Evolutionary conservation across 495 filamentous ascomycete genomes (phyloP).

Genomic region (Glonium stellatum): DNA sequence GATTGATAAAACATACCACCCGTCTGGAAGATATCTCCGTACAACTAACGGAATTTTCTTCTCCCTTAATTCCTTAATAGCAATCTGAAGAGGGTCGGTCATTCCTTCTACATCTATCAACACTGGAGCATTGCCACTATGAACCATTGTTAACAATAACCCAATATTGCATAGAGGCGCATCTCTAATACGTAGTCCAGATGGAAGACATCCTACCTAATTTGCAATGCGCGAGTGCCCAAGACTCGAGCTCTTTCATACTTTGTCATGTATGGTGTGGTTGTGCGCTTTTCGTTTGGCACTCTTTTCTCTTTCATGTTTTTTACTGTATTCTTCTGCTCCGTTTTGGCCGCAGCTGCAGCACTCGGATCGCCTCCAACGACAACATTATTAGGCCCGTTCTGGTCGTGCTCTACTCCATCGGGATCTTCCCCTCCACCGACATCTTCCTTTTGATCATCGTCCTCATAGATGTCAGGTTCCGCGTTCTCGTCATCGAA

Average conservation of each 20-base stretch:
- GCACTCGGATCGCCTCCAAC: slow-evolving; percentile 69
- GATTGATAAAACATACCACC: slow-evolving; percentile 62
- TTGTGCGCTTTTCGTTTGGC: slow-evolving; percentile 76
- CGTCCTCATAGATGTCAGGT: slow-evolving; percentile 46
- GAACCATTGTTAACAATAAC: slow-evolving; percentile 11
- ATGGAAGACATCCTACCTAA: slow-evolving; percentile 59
- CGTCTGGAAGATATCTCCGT: slow-evolving; percentile 89
- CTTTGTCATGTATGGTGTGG: slow-evolving; percentile 99
- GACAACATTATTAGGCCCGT: slow-evolving; percentile 48
- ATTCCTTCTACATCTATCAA: slow-evolving; percentile 95
- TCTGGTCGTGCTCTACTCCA: slow-evolving; percentile 42
- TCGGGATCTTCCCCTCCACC: slow-evolving; percentile 53
- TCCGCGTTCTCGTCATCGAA: slow-evolving; percentile 56
- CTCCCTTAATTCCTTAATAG: slow-evolving; percentile 91
- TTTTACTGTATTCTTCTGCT: slow-evolving; percentile 44
- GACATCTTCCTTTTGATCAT: slow-evolving; percentile 34
- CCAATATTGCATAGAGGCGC: slow-evolving; percentile 13
- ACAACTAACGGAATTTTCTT: slow-evolving; percentile 98
- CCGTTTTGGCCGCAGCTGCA: slow-evolving; percentile 44
- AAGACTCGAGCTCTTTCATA: slow-evolving; percentile 92
- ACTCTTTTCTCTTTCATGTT: slow-evolving; percentile 83
- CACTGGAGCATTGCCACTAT: slow-evolving; percentile 93
- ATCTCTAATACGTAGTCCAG: neutral
- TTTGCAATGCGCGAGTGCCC: slow-evolving; percentile 88
- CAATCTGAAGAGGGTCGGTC: slow-evolving; percentile 95